A percentile compares a stretch with the other conserved stretches of the same genome.
phyloP scores from a whole-genome alignment of 2,329 filamentous ascomycete species.

The Xylariaceae sp. region DNA sequence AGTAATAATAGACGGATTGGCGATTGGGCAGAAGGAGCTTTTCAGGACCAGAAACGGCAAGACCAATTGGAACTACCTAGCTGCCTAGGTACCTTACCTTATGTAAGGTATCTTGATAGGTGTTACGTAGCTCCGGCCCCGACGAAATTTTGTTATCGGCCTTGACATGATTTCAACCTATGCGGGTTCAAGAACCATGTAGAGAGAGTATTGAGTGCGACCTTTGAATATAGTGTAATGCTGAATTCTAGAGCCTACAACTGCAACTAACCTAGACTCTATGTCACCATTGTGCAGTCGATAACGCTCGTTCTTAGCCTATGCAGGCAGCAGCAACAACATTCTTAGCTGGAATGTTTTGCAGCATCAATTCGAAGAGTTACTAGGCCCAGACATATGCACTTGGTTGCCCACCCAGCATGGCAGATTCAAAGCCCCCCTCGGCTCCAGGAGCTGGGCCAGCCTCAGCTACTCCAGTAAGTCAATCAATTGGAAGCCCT shows the following conservation, averaged over 20 bases:
- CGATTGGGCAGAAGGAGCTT: not conserved
- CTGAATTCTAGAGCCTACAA: too few relatives aligned
- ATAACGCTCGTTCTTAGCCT: not conserved
- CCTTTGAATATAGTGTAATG: too few relatives aligned
- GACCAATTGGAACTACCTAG: not conserved
- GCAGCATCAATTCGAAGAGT: not conserved
- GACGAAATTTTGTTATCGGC: constrained; percentile 25
- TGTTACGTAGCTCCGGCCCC: constrained; percentile 23
- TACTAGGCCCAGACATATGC: not conserved
- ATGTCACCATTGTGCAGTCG: not conserved
- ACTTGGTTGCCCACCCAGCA: constrained; percentile 4
- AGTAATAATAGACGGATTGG: not conserved
- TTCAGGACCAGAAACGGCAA: not conserved
- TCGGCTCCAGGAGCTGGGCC: constrained; percentile 9
- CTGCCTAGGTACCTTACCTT: not conserved
- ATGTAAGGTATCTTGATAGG: constrained; percentile 13
- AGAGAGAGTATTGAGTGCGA: too few relatives aligned
- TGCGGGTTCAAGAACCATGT: too few relatives aligned
- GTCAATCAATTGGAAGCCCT: not conserved
- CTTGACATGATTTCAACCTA: too few relatives aligned
- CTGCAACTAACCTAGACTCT: not conserved
- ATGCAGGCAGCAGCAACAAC: too few relatives aligned
- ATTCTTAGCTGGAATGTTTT: not conserved
- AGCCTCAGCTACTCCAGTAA: constrained; percentile 16
- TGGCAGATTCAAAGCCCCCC: constrained; percentile 29